A percentile compares a stretch with the other conserved stretches of the same genome.
Evolutionary conservation across 75 land plant species (phyloP).

Genomic region (Sequoia sempervirens): DNA sequence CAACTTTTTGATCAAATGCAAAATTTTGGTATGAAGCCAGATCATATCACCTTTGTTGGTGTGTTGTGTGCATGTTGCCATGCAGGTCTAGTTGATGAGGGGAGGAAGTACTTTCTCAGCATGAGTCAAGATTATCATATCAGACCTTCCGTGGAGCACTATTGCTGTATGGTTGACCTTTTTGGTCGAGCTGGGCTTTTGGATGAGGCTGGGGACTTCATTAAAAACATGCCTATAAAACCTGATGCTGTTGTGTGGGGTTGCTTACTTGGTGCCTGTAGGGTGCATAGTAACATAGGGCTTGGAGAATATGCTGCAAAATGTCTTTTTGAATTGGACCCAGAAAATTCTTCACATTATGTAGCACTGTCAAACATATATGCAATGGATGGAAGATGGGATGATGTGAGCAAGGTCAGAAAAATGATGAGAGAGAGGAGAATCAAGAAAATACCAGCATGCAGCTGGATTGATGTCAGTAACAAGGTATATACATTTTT

Average conservation of each 20-base stretch:
- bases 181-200: constrained; percentile 9
- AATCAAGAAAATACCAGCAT: background rate
- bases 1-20: constrained; percentile 1
- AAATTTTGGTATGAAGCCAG: background rate
- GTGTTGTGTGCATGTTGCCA: background rate
- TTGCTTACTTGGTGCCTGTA: background rate
- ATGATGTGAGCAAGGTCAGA: background rate
- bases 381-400: background rate
- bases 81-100: constrained; percentile 3
- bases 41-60: background rate
- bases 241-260: constrained; percentile 1
- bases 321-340: background rate
- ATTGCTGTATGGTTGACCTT: constrained; percentile 6
- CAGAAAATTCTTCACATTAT: constrained; percentile 5
- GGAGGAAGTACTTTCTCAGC: background rate
- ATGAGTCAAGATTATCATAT: background rate
- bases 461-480: background rate
- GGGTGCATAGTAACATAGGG: background rate
- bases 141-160: background rate
- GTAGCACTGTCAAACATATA: constrained; percentile 5
- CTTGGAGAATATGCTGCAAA: background rate
- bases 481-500: background rate
- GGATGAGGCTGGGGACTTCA: background rate
- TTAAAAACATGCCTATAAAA: constrained; percentile 7
- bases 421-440: constrained; percentile 9